Evolutionary conservation across 805 yeast species (phyloP), one percentile per base, ranked within the genome.

Genomic region (Saturnispora saitoi): DNA sequence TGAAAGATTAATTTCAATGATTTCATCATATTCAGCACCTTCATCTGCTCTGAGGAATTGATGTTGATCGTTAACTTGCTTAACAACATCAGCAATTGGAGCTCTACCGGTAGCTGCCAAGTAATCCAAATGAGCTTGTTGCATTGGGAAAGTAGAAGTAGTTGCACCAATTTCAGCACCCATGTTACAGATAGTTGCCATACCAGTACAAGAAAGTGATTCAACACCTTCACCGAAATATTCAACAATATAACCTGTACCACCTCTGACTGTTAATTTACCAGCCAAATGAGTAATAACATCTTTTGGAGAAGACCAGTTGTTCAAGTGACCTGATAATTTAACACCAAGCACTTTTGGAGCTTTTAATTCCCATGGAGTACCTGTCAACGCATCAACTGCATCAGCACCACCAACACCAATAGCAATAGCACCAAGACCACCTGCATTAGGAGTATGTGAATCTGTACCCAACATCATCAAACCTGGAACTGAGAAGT

Each of bases 341-440:
- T 90, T 87, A 63, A 90, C 95, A 75, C 98, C 98, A 60, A 91
- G 70, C 62, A 89, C 78, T 75, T 86, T 88, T 64, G 98, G 98
- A 52, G 97, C 97, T 77, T 90, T 90, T 65, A 90, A 80, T 74
- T 90, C 98, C 98, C 98, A 90, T 49, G 98, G 84, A 57, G 88
- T 77, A 64, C 85, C 84, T 53, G 97, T 86, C 82, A 90, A 80
- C 53, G 88, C 97, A 68, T 90, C 98, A 58, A 90, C 98, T 54
- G 97, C 97, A 70, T 90, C 98, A 58, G 98, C 98, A 78, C 98
- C 98, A 77, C 97, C 98, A 58, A 91, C 97, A 79, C 97, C 98
- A 59, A 90, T 90, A 58, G 97, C 97, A 63, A 90, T 80, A 73
- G 87, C 95, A 74, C 97, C 97, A 64, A 90, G 78, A 72, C 97